A percentile compares a stretch with the other conserved stretches of the same genome.
Conservation (phyloP, 306 rosid species). For the Begonia loranthoides region DNA sequence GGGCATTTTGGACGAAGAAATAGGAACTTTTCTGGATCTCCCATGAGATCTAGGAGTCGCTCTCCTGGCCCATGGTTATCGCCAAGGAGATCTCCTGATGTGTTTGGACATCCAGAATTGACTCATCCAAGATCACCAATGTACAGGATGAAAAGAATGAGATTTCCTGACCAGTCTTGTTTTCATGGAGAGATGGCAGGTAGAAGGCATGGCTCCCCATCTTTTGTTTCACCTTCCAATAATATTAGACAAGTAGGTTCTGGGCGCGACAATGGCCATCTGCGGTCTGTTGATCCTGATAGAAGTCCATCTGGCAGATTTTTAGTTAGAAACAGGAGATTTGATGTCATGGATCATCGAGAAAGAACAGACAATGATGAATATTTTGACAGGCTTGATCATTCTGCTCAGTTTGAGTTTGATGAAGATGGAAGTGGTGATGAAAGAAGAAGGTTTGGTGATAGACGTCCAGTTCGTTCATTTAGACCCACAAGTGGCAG, state of each 20-base stretch:
- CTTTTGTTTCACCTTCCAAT: conserved; percentile 41
- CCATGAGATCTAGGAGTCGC: conserved; percentile 62
- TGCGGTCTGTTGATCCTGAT: conserved; percentile 39
- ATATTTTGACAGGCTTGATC: conserved; percentile 53
- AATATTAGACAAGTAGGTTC: conserved; percentile 65
- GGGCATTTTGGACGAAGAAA: conserved; percentile 50
- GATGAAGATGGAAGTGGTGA: conserved; percentile 50
- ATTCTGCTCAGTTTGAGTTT: conserved; percentile 46
- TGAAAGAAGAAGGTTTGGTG: conserved; percentile 65
- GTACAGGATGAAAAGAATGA: conserved; percentile 59
- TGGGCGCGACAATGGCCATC: conserved; percentile 59
- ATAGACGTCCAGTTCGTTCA: conserved; percentile 51
- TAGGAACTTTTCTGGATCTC: conserved; percentile 61
- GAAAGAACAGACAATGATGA: conserved; percentile 47
- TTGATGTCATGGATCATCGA: conserved; percentile 48
- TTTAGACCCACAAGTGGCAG: conserved; percentile 49
- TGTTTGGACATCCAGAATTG: conserved; percentile 55
- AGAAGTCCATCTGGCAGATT: conserved; percentile 49
- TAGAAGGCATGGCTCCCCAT: conserved; percentile 54
- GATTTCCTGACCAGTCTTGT: conserved; percentile 67
- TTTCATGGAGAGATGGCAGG: conserved; percentile 44
- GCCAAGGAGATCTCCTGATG: conserved; percentile 63
- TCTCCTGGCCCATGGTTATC: conserved; percentile 62
- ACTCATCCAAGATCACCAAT: conserved; percentile 49
- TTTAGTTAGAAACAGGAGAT: conserved; percentile 50